Conservation (phyloP, 2,329 filamentous ascomycete genomes). For the Colletotrichum tabaci region DNA sequence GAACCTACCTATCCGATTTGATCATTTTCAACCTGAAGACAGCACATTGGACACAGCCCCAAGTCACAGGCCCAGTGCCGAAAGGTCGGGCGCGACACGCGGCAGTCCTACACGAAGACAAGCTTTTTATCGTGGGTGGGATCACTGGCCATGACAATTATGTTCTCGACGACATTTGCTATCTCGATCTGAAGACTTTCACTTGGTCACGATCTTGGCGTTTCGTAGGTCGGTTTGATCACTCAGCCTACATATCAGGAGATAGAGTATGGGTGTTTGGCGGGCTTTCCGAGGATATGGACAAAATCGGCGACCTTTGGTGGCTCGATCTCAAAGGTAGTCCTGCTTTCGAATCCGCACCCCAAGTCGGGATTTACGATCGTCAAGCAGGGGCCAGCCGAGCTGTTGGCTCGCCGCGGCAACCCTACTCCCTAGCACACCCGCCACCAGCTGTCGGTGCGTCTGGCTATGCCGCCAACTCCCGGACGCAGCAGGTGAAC, state of each 20-base stretch:
- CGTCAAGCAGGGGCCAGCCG: constrained; percentile 59
- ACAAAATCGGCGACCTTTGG: constrained; percentile 95
- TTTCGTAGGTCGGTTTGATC: constrained; percentile 95
- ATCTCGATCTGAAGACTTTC: constrained; percentile 95
- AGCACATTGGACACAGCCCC: constrained; percentile 94
- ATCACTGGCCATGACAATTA: constrained; percentile 93
- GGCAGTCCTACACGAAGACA: constrained; percentile 95
- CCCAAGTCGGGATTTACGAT: constrained; percentile 69
- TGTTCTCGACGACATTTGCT: constrained; percentile 96
- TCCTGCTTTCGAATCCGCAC: constrained; percentile 84
- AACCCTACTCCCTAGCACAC: constrained; percentile 65
- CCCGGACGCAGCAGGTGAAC: constrained; percentile 76
- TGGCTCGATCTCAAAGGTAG: constrained; percentile 96
- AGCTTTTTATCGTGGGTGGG: constrained; percentile 95
- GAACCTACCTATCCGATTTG: constrained; percentile 94
- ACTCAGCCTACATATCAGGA: constrained; percentile 92
- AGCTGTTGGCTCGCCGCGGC: constrained; percentile 65
- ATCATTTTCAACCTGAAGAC: constrained; percentile 97
- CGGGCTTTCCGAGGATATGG: constrained; percentile 95
- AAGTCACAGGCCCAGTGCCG: constrained; percentile 86
- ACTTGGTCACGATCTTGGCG: constrained; percentile 98
- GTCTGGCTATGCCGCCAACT: constrained; percentile 78
- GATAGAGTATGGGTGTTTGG: constrained; percentile 97
- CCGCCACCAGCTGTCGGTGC: constrained; percentile 66
- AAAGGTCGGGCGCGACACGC: constrained; percentile 94